A percentile compares a stretch with the other conserved stretches of the same genome.
Evolutionary conservation across 2,329 filamentous ascomycete species (phyloP).

Genomic region (Ophidiomyces ophidiicola): DNA sequence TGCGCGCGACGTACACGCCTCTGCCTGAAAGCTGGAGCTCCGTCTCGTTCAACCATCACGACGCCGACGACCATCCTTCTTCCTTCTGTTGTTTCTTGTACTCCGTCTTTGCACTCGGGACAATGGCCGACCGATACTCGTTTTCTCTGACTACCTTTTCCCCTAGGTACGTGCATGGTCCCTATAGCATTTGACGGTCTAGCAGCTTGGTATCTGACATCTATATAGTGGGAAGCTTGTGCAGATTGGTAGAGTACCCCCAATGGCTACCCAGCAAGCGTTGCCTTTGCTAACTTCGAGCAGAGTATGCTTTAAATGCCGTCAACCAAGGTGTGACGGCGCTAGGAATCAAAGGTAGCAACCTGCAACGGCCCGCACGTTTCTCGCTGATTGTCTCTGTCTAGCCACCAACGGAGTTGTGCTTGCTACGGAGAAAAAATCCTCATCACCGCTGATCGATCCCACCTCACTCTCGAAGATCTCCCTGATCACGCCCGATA

Average conservation of each 20-base stretch:
- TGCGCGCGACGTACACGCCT: conserved; percentile 25
- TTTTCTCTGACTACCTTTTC: conserved; percentile 99
- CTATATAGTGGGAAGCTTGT: conserved; percentile 82
- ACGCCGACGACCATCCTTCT: background rate
- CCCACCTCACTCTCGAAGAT: conserved; percentile 91
- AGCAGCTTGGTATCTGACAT: conserved; percentile 34
- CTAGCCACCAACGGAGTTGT: conserved; percentile 96
- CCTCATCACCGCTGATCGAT: conserved; percentile 92
- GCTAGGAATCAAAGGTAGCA: conserved; percentile 86
- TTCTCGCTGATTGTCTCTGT: conserved; percentile 8
- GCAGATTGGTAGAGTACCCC: conserved; percentile 65
- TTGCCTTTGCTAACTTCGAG: conserved; percentile 17
- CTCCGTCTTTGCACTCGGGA: conserved; percentile 21
- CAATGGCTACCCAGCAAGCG: background rate
- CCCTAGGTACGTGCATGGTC: conserved; percentile 70
- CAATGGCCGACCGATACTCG: conserved; percentile 96
- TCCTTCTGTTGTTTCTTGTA: background rate
- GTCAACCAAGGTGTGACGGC: conserved; percentile 99
- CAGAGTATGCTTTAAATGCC: conserved; percentile 97
- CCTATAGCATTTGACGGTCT: conserved; percentile 12
- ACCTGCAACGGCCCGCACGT: background rate
- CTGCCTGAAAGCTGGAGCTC: conserved; percentile 18
- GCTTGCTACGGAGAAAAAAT: conserved; percentile 98
- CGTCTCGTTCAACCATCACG: background rate
- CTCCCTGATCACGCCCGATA: conserved; percentile 95